Evolutionary conservation across 129 eudicot genomes (phyloP), one percentile per base, ranked within the genome.

Genomic region (Chrysanthemum makinoi): DNA sequence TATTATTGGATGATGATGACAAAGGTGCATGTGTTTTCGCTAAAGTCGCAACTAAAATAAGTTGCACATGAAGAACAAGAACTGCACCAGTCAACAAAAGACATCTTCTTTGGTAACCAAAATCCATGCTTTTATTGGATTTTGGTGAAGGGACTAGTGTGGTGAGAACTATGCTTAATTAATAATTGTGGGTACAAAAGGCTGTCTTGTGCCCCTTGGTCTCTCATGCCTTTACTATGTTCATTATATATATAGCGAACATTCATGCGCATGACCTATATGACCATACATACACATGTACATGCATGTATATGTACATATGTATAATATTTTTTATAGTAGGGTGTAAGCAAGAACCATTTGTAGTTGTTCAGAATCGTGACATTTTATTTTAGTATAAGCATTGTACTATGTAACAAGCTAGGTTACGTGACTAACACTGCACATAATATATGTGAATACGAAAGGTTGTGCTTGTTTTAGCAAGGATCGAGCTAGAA

Each of bases 81-180:
- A 78, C 18, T 24, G 47, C 68, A 64, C 26, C 52, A 71, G 62
- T 54, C 67, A 77, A 70, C 68, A 17, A 55, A 64, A 71, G 68
- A 66, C 68, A 64, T 71, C 81, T 71, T 24, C 62, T 75, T 75
- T 69, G 80, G 68, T 18, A 69, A 54, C 75, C 57, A 75, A 75
- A 63, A 49, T 30, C 62, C 75, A 75, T 74, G 18, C 50, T 57
- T 79, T 66, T 79, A 79, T 72, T 77, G 76, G 75, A 30, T 66
- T 62, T 72, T 77, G 70, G 65, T 49, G 72, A 72, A 66, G 46
- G 44, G 71, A 54, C 24, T 22, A 22, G 77, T 16, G 68, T 12
- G 17, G 6, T 62, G 43, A 70, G 47, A 68, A 68, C 47, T 49
- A 33, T 68, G 28, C 56, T 60, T 19, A 44, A 70, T 9, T 50